phyloP scores from a whole-genome alignment of 805 yeast species.

The Ogataea pignaliae region DNA sequence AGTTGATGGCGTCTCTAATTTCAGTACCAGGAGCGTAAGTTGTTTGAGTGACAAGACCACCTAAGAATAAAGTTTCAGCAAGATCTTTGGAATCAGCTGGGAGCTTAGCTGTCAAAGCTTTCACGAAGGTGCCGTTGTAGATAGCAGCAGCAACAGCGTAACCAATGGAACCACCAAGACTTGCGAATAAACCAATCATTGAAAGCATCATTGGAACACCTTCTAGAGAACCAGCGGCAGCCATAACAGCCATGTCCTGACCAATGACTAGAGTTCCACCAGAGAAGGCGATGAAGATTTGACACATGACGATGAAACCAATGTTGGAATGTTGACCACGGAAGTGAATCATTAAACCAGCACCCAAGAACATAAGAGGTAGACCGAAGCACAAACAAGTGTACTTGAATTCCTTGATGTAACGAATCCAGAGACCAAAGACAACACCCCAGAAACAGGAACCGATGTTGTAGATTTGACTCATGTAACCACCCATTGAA shows the following conservation, averaged over 20 bases:
- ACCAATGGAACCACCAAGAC: conserved; percentile 38
- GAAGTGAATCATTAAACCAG: conserved; percentile 25
- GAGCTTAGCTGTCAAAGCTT: conserved; percentile 18
- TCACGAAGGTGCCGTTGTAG: conserved; percentile 29
- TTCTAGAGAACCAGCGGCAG: conserved; percentile 35
- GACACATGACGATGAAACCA: conserved; percentile 26
- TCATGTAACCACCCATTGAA: conserved; percentile 23
- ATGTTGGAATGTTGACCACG: conserved; percentile 17
- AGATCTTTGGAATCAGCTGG: conserved; percentile 22
- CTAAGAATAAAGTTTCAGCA: conserved; percentile 13
- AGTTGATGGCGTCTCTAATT: conserved; percentile 23
- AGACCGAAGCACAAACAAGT: conserved; percentile 18
- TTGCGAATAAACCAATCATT: conserved; percentile 29
- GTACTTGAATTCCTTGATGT: conserved; percentile 19
- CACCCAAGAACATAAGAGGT: conserved; percentile 19
- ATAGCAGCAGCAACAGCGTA: conserved; percentile 37
- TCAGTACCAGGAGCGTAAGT: conserved; percentile 22
- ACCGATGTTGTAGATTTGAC: conserved; percentile 21
- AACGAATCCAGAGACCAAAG: conserved; percentile 20
- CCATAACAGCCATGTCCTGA: conserved; percentile 31
- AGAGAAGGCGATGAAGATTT: conserved; percentile 35
- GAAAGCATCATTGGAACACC: conserved; percentile 39
- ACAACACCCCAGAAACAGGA: conserved; percentile 21
- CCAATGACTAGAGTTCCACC: conserved; percentile 34
- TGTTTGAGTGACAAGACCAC: conserved; percentile 21